Base-by-base conservation (phyloP, 2,329 filamentous ascomycete species). In the Neoarthrinium moseri region DNA sequence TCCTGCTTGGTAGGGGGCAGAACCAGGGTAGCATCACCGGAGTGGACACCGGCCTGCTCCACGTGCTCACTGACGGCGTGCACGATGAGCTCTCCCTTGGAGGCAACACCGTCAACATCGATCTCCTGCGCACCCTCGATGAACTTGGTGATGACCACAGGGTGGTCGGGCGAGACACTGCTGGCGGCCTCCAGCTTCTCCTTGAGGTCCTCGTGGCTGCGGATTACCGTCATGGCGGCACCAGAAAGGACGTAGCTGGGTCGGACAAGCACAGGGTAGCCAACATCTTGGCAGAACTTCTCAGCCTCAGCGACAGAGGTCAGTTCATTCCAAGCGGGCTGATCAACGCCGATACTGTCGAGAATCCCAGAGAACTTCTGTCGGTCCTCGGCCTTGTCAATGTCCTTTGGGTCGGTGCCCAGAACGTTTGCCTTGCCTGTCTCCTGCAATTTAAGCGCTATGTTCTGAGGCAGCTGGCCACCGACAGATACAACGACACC, bases 291-390 rank as follows among this genome's bases (percentile, higher is more conserved):
- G 41, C 91, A 91, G 59, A 97, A 99, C 51, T 80, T 74, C 72
- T 91, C 86, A n/a, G 91, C 94, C 17, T 89, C 94, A 51, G 86
- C 74, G 51, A 92, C 89, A 13, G 89, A 96, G 23, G 88, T 95
- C 30, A 97, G 83, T 68, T 99, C 94, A 71, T 95, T 96, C 94
- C 94, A 99, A 8, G 90, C 91, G 27, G 94, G 94, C 72, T 99
- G 94, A 65, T 97, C 92, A 46, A 99, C 84, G 49, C 91, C 92
- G 58, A 97, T 96, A 67, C 89, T 95, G 68, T 99, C 94, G 36
- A 99, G 80, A 53, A 97, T 97, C 61, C 91, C 87, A 18, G 92
- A 96, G 77, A 99, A 99, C 70, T 99, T 97, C 69, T 97, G 91
- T 64, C 94, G 84, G 67, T 99, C 91, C 71, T 99, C 94, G 37